These are phyloP conservation scores for Phialocephala subalpina DNA, from an alignment of 2,329 filamentous ascomycete genomes.

Conservation along the genomic window DNA sequence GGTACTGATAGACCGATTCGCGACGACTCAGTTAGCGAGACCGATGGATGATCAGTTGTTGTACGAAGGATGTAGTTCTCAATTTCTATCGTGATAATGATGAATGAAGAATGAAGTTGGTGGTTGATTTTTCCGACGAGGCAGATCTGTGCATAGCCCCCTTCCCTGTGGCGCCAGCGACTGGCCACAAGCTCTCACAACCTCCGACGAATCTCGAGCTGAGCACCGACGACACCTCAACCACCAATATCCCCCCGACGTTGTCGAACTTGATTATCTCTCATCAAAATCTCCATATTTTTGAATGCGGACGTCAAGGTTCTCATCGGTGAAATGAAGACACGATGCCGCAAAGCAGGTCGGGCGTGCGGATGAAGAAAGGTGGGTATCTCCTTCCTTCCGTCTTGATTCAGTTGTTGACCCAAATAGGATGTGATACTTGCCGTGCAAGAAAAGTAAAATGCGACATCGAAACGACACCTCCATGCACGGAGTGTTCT, in stretches of 20 bases:
- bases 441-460: slow-evolving; percentile 10
- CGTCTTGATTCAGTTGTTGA: background rate
- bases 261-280: background rate
- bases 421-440: slow-evolving; percentile 9
- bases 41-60: background rate
- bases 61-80: background rate
- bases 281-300: background rate
- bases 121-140: background rate
- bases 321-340: background rate
- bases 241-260: background rate
- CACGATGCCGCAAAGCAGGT: slow-evolving; percentile 4
- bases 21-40: background rate
- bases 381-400: background rate
- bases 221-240: background rate
- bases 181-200: background rate
- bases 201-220: background rate
- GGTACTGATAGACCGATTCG: slow-evolving; percentile 1
- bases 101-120: background rate
- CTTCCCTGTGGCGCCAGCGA: background rate
- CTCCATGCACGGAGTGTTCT: no score
- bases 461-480: background rate
- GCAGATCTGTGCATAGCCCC: no score
- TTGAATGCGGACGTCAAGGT: background rate
- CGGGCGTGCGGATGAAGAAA: background rate
- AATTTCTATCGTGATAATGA: background rate